Percentiles rank a stretch among this genome's conserved stretches.
phyloP scores from a whole-genome alignment of 208 protist genomes.

The Leishmania lainsoni region DNA sequence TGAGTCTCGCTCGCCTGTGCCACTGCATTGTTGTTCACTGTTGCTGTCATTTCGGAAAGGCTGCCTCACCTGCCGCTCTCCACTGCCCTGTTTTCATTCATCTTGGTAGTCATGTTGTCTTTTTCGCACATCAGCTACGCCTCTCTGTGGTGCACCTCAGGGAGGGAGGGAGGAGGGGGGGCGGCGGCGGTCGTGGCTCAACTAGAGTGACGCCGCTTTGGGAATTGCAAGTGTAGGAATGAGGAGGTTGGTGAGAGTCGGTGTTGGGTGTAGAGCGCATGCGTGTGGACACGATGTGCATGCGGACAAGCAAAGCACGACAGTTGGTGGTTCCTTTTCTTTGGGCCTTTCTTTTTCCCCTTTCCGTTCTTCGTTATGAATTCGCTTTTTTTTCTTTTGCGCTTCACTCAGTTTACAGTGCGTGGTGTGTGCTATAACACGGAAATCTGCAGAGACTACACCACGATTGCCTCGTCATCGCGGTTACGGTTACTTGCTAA shows the following conservation, averaged over 20 bases:
- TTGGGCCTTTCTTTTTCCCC: background rate
- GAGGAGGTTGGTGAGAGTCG: background rate
- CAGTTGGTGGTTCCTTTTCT: background rate
- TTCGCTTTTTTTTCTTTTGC: background rate
- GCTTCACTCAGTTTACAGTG: background rate
- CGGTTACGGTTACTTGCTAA: too few relatives aligned
- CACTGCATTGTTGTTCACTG: background rate
- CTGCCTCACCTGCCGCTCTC: background rate
- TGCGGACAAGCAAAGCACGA: background rate
- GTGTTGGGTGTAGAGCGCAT: background rate
- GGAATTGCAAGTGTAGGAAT: background rate
- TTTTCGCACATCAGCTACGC: background rate
- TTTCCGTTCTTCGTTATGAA: background rate
- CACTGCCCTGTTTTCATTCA: background rate
- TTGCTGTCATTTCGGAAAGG: background rate
- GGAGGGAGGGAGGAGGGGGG: background rate
- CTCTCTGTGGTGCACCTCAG: background rate
- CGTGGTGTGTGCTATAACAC: background rate
- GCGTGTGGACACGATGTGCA: background rate
- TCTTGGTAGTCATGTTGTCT: background rate
- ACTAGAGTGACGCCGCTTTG: background rate
- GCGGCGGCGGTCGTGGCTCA: background rate
- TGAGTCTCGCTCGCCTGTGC: background rate
- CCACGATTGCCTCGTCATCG: too few relatives aligned
- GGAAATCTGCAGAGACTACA: too few relatives aligned